phyloP scores from a whole-genome alignment of 108 stramenopile genomes.

The Skeletonema costatum region DNA sequence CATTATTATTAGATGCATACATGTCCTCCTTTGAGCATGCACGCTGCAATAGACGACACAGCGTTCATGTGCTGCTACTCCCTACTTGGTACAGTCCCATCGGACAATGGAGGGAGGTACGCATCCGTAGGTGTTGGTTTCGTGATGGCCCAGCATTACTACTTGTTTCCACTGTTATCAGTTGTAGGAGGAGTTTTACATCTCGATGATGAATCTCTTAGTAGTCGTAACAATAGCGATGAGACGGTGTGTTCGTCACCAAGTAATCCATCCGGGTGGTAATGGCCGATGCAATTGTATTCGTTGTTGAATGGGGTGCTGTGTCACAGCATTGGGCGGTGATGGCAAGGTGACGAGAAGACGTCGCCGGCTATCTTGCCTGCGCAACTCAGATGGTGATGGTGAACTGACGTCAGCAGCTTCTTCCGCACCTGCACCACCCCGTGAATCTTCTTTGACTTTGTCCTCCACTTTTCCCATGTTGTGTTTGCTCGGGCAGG shows the following conservation, averaged over 20 bases:
- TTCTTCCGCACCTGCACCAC: neutral
- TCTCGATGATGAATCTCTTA: neutral
- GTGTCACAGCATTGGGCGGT: neutral
- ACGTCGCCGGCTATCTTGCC: neutral
- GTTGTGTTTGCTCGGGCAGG: too few relatives aligned
- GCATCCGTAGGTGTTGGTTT: neutral
- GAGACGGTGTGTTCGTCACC: neutral
- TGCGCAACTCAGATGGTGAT: neutral
- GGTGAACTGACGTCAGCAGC: neutral
- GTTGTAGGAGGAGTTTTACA: neutral
- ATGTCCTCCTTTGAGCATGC: neutral
- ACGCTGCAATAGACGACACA: neutral
- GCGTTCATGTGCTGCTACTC: too few relatives aligned
- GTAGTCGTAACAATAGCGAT: neutral
- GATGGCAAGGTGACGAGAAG: neutral
- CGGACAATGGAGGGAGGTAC: neutral
- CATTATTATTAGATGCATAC: neutral
- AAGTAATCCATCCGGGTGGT: neutral
- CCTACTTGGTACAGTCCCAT: neutral
- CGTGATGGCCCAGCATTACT: too few relatives aligned
- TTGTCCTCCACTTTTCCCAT: neutral
- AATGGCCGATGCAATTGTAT: neutral
- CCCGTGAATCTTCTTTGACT: neutral
- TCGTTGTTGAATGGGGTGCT: neutral
- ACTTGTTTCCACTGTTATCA: too few relatives aligned